Conservation (phyloP, 2,329 filamentous ascomycete species). For the Lachnellula subtilissima region DNA sequence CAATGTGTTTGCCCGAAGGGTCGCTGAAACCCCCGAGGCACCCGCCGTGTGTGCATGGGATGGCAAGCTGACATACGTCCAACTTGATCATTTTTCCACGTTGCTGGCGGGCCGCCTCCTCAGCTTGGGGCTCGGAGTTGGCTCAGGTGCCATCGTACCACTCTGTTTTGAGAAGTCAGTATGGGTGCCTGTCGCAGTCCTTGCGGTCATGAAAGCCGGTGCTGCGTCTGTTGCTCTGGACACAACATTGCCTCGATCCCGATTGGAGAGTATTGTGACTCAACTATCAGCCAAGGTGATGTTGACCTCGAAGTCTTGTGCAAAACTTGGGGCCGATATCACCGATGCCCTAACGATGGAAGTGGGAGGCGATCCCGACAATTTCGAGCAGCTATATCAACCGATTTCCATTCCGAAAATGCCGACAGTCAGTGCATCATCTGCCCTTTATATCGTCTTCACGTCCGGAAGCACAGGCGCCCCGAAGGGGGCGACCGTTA, state of each 20-base stretch:
- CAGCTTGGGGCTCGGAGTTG: slow-evolving; percentile 6
- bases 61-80: slow-evolving; percentile 12
- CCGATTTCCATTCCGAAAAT: neutral
- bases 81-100: slow-evolving; percentile 17
- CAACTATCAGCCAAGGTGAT: neutral
- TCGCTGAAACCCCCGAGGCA: neutral
- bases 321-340: neutral
- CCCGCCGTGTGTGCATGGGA: slow-evolving; percentile 4
- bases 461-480: slow-evolving; percentile 28
- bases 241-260: slow-evolving; percentile 19
- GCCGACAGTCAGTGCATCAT: neutral
- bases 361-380: neutral
- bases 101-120: slow-evolving; percentile 6
- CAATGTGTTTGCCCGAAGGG: neutral
- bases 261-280: slow-evolving; percentile 5
- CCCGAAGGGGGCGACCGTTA: slow-evolving; percentile 22
- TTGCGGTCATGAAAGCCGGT: slow-evolving; percentile 24
- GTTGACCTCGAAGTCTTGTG: neutral
- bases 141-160: slow-evolving; percentile 11
- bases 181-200: slow-evolving; percentile 18
- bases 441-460: slow-evolving; percentile 7
- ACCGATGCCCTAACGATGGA: neutral
- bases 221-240: slow-evolving; percentile 27
- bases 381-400: neutral
- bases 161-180: slow-evolving; percentile 23